These are phyloP conservation scores for Agrostemma githago DNA, from an alignment of 148 eudicot genomes.

Conservation along the genomic window DNA sequence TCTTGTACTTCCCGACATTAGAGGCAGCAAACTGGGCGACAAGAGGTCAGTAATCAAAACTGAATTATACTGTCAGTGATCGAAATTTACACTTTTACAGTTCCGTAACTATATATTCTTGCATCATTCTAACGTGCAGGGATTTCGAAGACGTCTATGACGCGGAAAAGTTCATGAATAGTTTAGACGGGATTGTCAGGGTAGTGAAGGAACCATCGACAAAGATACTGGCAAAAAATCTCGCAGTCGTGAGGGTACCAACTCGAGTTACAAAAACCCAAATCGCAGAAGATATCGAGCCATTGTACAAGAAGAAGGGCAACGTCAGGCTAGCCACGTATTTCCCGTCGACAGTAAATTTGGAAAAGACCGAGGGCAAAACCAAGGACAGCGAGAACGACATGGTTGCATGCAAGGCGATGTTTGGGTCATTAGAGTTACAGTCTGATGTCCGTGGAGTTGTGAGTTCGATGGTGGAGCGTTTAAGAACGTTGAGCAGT, in stretches of 20 bases:
- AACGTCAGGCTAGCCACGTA: slow-evolving; percentile 82
- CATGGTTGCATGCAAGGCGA: slow-evolving; percentile 69
- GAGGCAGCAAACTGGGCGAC: slow-evolving; percentile 87
- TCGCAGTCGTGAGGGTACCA: slow-evolving; percentile 83
- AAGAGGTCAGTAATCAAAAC: slow-evolving; percentile 46
- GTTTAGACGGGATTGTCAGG: slow-evolving; percentile 83
- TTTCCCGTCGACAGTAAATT: slow-evolving; percentile 81
- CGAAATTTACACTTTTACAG: background rate
- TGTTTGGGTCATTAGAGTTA: slow-evolving; percentile 79
- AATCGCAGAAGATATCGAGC: slow-evolving; percentile 57
- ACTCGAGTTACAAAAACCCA: slow-evolving; percentile 68
- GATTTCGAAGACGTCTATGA: slow-evolving; percentile 77
- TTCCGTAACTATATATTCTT: slow-evolving; percentile 1
- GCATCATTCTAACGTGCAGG: slow-evolving; percentile 40
- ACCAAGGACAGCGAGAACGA: slow-evolving; percentile 37
- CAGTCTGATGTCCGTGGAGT: slow-evolving; percentile 71
- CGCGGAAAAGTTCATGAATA: slow-evolving; percentile 56
- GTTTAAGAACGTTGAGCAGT: slow-evolving; percentile 69
- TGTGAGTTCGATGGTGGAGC: slow-evolving; percentile 76
- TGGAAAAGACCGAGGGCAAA: slow-evolving; percentile 46
- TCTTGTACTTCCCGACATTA: slow-evolving; percentile 89
- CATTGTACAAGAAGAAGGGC: slow-evolving; percentile 59
- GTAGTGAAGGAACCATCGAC: slow-evolving; percentile 61
- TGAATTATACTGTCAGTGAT: too few species aligned
- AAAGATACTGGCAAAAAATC: slow-evolving; percentile 45